A percentile compares a stretch with the other conserved stretches of the same genome.
Evolutionary conservation across 164 flowering plant genomes (phyloP).

Genomic region (Piper betle): DNA sequence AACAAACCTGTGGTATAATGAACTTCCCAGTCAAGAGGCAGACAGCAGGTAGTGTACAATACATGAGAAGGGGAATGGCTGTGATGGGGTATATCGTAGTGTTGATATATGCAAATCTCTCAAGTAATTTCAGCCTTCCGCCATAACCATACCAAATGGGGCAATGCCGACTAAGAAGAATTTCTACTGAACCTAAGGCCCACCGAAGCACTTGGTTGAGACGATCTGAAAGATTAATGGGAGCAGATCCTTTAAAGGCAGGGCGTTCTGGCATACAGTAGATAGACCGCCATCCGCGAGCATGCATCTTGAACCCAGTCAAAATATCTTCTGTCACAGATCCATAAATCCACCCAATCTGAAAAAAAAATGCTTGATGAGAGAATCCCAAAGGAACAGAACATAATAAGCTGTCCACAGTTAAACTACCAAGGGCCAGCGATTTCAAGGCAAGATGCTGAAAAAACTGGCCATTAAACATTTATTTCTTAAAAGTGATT

Average conservation of each 20-base stretch:
- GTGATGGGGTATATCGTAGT: constrained; percentile 37
- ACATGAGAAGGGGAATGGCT: constrained; percentile 31
- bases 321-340: constrained; percentile 45
- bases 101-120: constrained; percentile 37
- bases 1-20: constrained; percentile 34
- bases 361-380: constrained; percentile 1
- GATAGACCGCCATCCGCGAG: constrained; percentile 43
- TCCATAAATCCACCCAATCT: constrained; percentile 47
- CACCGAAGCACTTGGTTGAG: constrained; percentile 47
- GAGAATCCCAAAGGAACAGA: not conserved
- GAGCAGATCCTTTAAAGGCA: constrained; percentile 46
- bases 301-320: constrained; percentile 49
- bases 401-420: constrained; percentile 1
- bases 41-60: constrained; percentile 37
- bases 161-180: constrained; percentile 35
- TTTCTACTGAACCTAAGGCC: constrained; percentile 47
- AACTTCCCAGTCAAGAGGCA: constrained; percentile 41
- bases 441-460: not conserved
- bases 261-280: constrained; percentile 36
- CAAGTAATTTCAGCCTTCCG: constrained; percentile 34
- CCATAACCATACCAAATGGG: constrained; percentile 49
- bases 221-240: constrained; percentile 43
- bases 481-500: no score
- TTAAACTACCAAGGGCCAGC: not conserved
- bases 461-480: no score